These are phyloP conservation scores for Xylaria intraflava DNA, from an alignment of 495 filamentous ascomycete genomes.

Conservation along the genomic window DNA sequence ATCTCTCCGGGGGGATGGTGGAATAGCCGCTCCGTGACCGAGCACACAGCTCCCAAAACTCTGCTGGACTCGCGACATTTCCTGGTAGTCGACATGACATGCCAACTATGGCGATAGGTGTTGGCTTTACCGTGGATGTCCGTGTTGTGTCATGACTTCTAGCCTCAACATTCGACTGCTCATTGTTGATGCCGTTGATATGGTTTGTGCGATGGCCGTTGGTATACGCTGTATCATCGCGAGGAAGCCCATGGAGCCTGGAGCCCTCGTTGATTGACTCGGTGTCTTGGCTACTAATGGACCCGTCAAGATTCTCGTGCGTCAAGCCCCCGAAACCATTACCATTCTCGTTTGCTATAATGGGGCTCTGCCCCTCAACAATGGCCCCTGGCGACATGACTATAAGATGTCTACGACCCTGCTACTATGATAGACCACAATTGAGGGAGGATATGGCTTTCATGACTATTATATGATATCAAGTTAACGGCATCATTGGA, in stretches of 20 bases:
- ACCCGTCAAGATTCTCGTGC: constrained; percentile 13
- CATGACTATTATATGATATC: constrained; percentile 1
- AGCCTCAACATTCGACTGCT: constrained; percentile 12
- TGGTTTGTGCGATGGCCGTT: constrained; percentile 2
- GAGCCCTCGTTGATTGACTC: constrained; percentile 13
- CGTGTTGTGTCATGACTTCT: not conserved
- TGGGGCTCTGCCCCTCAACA: constrained; percentile 17
- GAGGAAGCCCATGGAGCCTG: constrained; percentile 8
- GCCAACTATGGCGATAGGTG: constrained; percentile 53
- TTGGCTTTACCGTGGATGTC: constrained; percentile 17
- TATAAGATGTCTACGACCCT: constrained; percentile 25
- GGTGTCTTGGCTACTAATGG: constrained; percentile 12
- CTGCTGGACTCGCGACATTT: constrained; percentile 46
- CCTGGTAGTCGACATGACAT: constrained; percentile 49
- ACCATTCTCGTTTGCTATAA: constrained; percentile 32
- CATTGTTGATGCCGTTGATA: constrained; percentile 15
- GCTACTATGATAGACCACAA: constrained; percentile 12
- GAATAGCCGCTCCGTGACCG: constrained; percentile 54
- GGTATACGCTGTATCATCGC: constrained; percentile 10
- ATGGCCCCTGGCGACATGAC: constrained; percentile 40
- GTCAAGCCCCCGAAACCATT: constrained; percentile 30
- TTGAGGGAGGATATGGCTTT: constrained; percentile 12
- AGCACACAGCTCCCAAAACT: constrained; percentile 54
- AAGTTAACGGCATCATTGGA: not conserved
- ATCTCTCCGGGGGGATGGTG: constrained; percentile 63